phyloP scores from a whole-genome alignment of 805 yeast genomes.

The Debaryomyces maramus region DNA sequence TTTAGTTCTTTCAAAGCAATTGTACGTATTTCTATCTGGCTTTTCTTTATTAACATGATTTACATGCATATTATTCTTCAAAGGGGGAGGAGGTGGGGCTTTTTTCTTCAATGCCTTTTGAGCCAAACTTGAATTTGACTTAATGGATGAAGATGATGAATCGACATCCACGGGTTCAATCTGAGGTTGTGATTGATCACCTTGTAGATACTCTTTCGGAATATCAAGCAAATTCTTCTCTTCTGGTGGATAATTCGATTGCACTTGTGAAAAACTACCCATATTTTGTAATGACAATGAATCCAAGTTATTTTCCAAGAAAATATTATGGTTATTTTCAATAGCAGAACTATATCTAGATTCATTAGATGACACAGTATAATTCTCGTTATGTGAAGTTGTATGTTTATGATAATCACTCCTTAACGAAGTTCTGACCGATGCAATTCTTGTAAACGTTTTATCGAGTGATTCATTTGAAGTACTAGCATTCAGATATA shows the following conservation, averaged over 20 bases:
- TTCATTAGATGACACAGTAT: slow-evolving; percentile 2
- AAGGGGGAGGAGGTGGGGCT: slow-evolving; percentile 42
- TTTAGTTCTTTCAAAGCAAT: slow-evolving; percentile 2
- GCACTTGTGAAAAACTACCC: not conserved
- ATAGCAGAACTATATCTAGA: slow-evolving; percentile 3
- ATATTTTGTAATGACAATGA: not conserved
- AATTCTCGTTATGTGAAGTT: slow-evolving; percentile 24
- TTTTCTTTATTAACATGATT: not conserved
- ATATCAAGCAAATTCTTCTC: slow-evolving; percentile 27
- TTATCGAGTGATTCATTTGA: slow-evolving; percentile 24
- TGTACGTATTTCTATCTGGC: not conserved
- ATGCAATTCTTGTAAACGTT: slow-evolving; percentile 31
- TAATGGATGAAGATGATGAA: slow-evolving; percentile 18
- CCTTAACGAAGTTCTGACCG: slow-evolving; percentile 34
- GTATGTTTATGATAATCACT: slow-evolving; percentile 38
- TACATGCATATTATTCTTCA: slow-evolving; percentile 5
- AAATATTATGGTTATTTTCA: slow-evolving; percentile 32
- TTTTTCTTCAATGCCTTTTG: slow-evolving; percentile 33
- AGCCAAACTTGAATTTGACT: slow-evolving; percentile 19
- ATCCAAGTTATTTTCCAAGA: slow-evolving; percentile 12
- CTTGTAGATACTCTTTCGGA: slow-evolving; percentile 31
- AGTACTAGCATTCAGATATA: not conserved
- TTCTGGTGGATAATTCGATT: slow-evolving; percentile 3
- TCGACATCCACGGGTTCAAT: slow-evolving; percentile 4
- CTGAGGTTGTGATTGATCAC: slow-evolving; percentile 21